These are phyloP conservation scores for Tolypocladium ophioglossoides DNA, from an alignment of 2,329 filamentous ascomycete species.

Conservation along the genomic window DNA sequence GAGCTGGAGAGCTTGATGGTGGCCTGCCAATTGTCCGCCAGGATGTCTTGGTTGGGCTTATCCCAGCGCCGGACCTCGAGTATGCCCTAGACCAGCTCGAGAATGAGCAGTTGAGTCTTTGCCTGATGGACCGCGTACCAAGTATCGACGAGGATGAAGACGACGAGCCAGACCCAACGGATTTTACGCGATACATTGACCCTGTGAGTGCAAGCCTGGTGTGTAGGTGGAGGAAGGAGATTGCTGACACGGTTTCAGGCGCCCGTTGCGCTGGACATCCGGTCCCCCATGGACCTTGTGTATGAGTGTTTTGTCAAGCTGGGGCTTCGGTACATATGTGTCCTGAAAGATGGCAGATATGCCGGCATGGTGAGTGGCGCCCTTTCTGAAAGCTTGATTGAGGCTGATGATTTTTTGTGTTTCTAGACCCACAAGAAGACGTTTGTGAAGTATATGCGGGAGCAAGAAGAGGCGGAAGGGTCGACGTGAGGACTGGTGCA, in stretches of 20 bases:
- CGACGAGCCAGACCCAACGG: conserved; percentile 54
- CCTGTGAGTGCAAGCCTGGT: conserved; percentile 43
- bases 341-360: conserved; percentile 73
- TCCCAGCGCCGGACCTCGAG: conserved; percentile 88
- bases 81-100: conserved; percentile 79
- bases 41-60: conserved; percentile 74
- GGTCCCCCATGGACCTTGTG: conserved; percentile 85
- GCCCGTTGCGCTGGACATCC: conserved; percentile 78
- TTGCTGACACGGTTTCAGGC: conserved; percentile 37
- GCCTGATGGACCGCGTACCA: conserved; percentile 66
- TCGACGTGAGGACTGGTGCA: not conserved
- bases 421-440: conserved; percentile 83
- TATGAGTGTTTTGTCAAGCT: conserved; percentile 96
- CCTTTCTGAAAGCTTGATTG: not conserved
- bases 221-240: too few relatives aligned
- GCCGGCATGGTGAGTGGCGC: conserved; percentile 64
- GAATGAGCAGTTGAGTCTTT: conserved; percentile 63
- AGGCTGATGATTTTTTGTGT: conserved; percentile 4
- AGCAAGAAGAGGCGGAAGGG: conserved; percentile 50
- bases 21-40: conserved; percentile 79
- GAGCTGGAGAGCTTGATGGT: conserved; percentile 81
- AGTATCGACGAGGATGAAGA: conserved; percentile 56
- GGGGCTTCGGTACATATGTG: conserved; percentile 85
- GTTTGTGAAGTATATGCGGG: conserved; percentile 89
- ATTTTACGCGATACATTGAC: conserved; percentile 89